These are phyloP conservation scores for Saksenaea vasiformis DNA, from an alignment of 371 early-diverging fungal species.

Conservation along the genomic window DNA sequence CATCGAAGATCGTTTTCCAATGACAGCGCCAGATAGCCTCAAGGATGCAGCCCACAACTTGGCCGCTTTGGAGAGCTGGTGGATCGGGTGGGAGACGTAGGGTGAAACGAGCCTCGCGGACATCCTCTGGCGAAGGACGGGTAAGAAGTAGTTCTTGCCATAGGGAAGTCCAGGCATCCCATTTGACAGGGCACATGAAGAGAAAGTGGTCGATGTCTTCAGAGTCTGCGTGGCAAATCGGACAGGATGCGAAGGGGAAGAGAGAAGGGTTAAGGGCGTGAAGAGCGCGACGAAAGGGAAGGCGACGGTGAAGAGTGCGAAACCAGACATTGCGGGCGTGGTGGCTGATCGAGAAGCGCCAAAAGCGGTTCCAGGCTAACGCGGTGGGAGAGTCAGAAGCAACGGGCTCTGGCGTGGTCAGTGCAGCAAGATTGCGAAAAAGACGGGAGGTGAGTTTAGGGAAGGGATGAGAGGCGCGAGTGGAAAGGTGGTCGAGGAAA, in stretches of 20 bases:
- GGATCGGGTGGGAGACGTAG: background rate
- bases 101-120: background rate
- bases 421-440: too few relatives aligned
- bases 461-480: too few relatives aligned
- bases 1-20: background rate
- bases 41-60: background rate
- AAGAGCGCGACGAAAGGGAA: background rate
- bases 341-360: background rate
- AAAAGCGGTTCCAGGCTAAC: background rate
- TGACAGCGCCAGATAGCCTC: background rate
- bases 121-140: background rate
- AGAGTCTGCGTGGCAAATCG: background rate
- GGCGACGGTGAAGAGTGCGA: background rate
- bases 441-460: too few relatives aligned
- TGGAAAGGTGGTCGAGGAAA: too few relatives aligned
- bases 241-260: background rate
- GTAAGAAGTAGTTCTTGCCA: background rate
- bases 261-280: background rate
- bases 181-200: background rate
- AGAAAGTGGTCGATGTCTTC: background rate
- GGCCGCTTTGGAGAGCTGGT: background rate
- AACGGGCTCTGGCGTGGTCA: too few relatives aligned
- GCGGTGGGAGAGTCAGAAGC: too few relatives aligned
- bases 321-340: background rate
- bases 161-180: background rate